Evolutionary conservation across 371 early-diverging fungal species (phyloP), one percentile per base, ranked within the genome.

Genomic region (Mortierella sp.): DNA sequence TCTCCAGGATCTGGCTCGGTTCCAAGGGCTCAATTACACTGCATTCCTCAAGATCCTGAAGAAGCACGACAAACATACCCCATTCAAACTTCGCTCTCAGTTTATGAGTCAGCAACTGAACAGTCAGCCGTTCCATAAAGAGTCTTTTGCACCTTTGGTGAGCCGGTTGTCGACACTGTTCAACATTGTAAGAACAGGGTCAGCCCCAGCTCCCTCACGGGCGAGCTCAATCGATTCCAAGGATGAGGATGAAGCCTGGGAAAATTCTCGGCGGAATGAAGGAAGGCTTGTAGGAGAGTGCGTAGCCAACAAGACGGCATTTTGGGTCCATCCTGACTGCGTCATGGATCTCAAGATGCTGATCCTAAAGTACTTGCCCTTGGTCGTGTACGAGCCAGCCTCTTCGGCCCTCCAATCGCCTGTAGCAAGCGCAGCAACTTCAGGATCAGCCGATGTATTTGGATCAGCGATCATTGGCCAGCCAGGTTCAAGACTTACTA

Each of bases 311-410:
- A 77, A 77, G 57, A 62, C 79, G 0, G 66, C 73, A 7, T 77
- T 68, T 83, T 99, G 99, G 99, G 95, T 99, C 0, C 97, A 97
- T 69, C 94, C 95, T 0, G 98, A 99, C 76, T 95, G 97, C 74
- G 90, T 98, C 43, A 94, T 94, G 68, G 96, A 97, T 70, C 90
- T 99, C 81, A 96, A 97, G 77, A 90, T 92, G 70, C 84, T 90
- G 74, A 95, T 98, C 62, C 89, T 98, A 71, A 90, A 93, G 77
- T 90, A 97, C 79, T 87, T 99, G 63, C 99, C 99, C 14, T 93
- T 98, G 16, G 88, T 97, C 56, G 91, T 98, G 43, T 96, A 93
- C 72, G 93, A 85, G 82, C 90, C 86, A 37, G 90, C 90, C 26
- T 85, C 59, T 72, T 37, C 37, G 3, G 86, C 66, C 73, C 83